Evolutionary conservation across 2,329 filamentous ascomycete species (phyloP).

Genomic region (Fusarium sp.): DNA sequence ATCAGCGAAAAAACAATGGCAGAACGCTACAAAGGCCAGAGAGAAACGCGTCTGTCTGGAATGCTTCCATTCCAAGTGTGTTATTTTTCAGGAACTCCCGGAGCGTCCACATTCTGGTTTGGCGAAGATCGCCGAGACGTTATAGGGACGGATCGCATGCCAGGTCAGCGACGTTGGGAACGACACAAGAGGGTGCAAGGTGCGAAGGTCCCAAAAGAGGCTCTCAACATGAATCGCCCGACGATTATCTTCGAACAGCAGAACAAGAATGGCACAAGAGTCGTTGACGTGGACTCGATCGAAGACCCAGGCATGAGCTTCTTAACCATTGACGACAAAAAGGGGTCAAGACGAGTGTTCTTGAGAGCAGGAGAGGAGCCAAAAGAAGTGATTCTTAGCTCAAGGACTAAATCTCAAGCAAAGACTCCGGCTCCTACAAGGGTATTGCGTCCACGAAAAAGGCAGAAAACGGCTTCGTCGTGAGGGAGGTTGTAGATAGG

Average conservation of each 20-base stretch:
- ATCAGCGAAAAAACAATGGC: slow-evolving; percentile 40
- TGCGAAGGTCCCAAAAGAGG: slow-evolving; percentile 9
- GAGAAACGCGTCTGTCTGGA: slow-evolving; percentile 43
- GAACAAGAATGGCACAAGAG: slow-evolving; percentile 2
- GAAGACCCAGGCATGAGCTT: slow-evolving; percentile 32
- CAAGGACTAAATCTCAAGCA: neutral
- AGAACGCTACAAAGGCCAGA: slow-evolving; percentile 13
- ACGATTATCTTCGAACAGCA: slow-evolving; percentile 39
- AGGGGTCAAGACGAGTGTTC: slow-evolving; percentile 3
- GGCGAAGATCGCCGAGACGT: slow-evolving; percentile 48
- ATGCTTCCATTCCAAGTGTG: slow-evolving; percentile 48
- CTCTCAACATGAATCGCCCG: slow-evolving; percentile 27
- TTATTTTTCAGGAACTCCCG: slow-evolving; percentile 42
- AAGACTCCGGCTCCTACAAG: neutral
- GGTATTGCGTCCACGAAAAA: slow-evolving; percentile 3
- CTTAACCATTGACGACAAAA: slow-evolving; percentile 27
- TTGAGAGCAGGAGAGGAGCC: slow-evolving; percentile 27
- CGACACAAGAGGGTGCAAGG: slow-evolving; percentile 28
- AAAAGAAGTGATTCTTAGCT: neutral
- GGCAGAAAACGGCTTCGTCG: neutral
- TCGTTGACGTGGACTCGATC: slow-evolving; percentile 37
- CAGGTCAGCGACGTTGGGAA: slow-evolving; percentile 46
- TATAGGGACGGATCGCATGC: slow-evolving; percentile 48
- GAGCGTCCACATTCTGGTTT: slow-evolving; percentile 41
- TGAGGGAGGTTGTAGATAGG: neutral